A percentile compares a stretch with the other conserved stretches of the same genome.
phyloP scores from a whole-genome alignment of 2,329 filamentous ascomycete species.

The Fusarium sp. region DNA sequence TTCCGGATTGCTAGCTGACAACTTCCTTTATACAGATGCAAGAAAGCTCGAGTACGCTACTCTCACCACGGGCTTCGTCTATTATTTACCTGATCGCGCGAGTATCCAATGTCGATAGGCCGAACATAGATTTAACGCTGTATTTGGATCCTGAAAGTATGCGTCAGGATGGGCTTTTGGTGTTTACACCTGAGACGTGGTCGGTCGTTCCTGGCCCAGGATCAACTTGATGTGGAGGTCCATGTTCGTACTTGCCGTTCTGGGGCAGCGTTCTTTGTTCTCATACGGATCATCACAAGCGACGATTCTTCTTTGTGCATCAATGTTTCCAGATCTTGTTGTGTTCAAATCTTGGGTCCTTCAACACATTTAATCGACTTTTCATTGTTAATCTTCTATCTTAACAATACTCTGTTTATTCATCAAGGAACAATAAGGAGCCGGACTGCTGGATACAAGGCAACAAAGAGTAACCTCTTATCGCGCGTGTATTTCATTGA shows the following conservation, averaged over 20 bases:
- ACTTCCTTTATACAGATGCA: slow-evolving; percentile 42
- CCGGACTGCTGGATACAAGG: not conserved
- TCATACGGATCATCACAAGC: no score
- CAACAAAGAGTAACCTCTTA: not conserved
- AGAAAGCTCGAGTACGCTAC: slow-evolving; percentile 9
- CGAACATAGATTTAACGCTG: slow-evolving; percentile 50
- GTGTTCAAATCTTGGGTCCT: not conserved
- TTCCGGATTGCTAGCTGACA: not conserved
- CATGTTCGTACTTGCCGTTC: rapidly evolving
- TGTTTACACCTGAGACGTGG: slow-evolving; percentile 35
- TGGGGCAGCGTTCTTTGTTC: not conserved
- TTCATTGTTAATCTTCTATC: no score
- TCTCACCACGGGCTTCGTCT: not conserved
- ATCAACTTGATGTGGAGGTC: not conserved
- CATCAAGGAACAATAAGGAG: not conserved
- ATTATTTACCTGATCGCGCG: slow-evolving; percentile 57
- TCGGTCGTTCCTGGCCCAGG: slow-evolving; percentile 25
- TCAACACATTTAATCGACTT: no score
- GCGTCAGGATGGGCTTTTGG: slow-evolving; percentile 40
- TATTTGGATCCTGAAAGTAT: slow-evolving; percentile 56
- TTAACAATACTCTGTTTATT: not conserved
- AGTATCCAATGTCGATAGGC: slow-evolving; percentile 54
- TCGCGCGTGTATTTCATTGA: not conserved
- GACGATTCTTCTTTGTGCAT: not conserved
- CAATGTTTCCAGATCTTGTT: not conserved